Evolutionary conservation across 768 basidiomycete species (phyloP), one percentile per base, ranked within the genome.

Genomic region (Kwoniella sp.): DNA sequence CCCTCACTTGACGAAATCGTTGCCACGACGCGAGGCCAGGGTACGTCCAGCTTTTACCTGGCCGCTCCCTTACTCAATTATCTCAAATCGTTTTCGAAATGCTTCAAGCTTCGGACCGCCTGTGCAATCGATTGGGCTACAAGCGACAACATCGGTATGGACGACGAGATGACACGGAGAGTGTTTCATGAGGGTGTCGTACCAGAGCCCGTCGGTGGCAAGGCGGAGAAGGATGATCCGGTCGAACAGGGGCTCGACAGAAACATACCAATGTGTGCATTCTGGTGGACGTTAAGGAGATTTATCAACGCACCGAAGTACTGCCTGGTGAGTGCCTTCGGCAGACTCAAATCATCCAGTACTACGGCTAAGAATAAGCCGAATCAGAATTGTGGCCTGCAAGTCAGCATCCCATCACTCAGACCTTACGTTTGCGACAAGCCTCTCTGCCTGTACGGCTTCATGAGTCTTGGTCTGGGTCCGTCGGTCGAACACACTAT

Each of bases 371-470:
- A n/a, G n/a, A n/a, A n/a, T n/a, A 9, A 15, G 55, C 51, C 38
- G 30, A 53, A 45, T 17, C 65, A 67, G 73, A 73, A 73, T 37
- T 73, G 72, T 57, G 72, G 72, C 5, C 53, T 67, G 0, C 57
- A 63, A 53, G 73, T 74, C 28, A 8, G 55, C 7, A 50, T 69
- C 4, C 67, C 60, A 20, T 66, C 70, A 20, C 61, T 67, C 20
- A 45, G 73, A 38, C 73, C 73, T 26, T 74, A 74, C 45, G 71
- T 72, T 23, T 74, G 70, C 55, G 64, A 70, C 53, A 66, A 64
- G 29, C 55, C 59, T 0, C 59, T 74, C 9, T 74, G 73, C 31
- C 37, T 72, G 52, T 74, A 72, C 51, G 61, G 66, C 3, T 70
- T 69, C 56, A 72, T 74, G 73, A 68, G 66, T 52, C 59, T 72